These are phyloP conservation scores for Lachnellula cervina DNA, from an alignment of 2,329 filamentous ascomycete genomes.

Conservation along the genomic window DNA sequence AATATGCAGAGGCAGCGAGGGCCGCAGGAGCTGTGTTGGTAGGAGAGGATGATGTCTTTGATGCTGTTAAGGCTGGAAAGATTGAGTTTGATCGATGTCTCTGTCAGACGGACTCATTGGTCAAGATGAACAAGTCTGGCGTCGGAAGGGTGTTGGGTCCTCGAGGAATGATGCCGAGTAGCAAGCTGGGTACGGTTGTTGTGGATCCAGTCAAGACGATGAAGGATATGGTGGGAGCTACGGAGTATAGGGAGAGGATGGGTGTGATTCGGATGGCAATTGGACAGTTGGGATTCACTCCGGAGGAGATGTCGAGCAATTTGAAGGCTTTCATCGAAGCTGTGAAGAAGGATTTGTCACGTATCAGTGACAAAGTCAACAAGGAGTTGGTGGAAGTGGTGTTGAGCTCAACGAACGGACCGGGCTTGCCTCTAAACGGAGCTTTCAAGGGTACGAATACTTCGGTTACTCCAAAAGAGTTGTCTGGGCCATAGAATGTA, in stretches of 20 bases:
- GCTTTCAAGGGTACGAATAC: slow-evolving; percentile 63
- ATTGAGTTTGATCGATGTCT: slow-evolving; percentile 88
- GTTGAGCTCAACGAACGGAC: slow-evolving; percentile 79
- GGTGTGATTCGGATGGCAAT: slow-evolving; percentile 87
- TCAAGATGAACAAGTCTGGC: slow-evolving; percentile 73
- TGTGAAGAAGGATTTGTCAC: slow-evolving; percentile 71
- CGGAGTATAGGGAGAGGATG: slow-evolving; percentile 78
- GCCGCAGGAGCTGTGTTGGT: slow-evolving; percentile 76
- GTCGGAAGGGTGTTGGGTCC: slow-evolving; percentile 82
- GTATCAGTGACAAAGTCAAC: slow-evolving; percentile 55
- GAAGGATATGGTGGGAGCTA: slow-evolving; percentile 75
- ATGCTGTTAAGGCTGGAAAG: slow-evolving; percentile 63
- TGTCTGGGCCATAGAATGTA: slow-evolving; percentile 42
- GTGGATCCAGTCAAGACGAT: slow-evolving; percentile 71
- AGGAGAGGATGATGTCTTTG: slow-evolving; percentile 82
- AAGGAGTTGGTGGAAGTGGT: slow-evolving; percentile 76
- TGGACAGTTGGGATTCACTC: slow-evolving; percentile 83
- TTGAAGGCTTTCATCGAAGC: slow-evolving; percentile 70
- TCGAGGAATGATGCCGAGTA: slow-evolving; percentile 84
- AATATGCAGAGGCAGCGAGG: slow-evolving; percentile 67
- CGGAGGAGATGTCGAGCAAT: slow-evolving; percentile 80
- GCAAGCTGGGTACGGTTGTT: slow-evolving; percentile 84
- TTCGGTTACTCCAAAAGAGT: slow-evolving; percentile 46
- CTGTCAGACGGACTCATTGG: slow-evolving; percentile 74
- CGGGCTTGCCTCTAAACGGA: slow-evolving; percentile 82